Conservation (phyloP, 2,329 filamentous ascomycete species). For the Fusarium sp. region DNA sequence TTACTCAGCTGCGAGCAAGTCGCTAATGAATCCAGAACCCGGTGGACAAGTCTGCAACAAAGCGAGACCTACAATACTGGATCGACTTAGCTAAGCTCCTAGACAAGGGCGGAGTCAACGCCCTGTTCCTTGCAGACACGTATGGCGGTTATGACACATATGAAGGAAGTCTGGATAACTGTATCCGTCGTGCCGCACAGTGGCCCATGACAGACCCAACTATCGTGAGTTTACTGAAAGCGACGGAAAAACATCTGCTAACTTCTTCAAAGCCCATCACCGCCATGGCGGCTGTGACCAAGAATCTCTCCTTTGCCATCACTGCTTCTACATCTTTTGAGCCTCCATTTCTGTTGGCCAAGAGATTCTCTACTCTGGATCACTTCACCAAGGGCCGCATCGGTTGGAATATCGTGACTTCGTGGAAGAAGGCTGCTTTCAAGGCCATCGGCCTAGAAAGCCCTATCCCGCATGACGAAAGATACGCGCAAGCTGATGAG, state of each 20-base stretch:
- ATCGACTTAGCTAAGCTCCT: constrained; percentile 72
- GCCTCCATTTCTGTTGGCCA: constrained; percentile 71
- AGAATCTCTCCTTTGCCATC: constrained; percentile 72
- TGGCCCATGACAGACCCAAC: constrained; percentile 75
- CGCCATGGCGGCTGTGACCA: constrained; percentile 76
- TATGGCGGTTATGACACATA: constrained; percentile 75
- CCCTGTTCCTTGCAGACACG: constrained; percentile 74
- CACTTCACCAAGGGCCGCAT: constrained; percentile 72
- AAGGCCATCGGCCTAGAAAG: constrained; percentile 71
- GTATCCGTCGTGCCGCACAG: constrained; percentile 71
- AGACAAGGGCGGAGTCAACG: constrained; percentile 72
- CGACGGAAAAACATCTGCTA: neutral
- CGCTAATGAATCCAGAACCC: constrained; percentile 62
- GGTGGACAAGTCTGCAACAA: constrained; percentile 69
- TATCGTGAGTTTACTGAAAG: constrained; percentile 59
- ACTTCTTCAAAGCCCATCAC: constrained; percentile 63
- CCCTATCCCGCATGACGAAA: constrained; percentile 70
- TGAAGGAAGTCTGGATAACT: constrained; percentile 68
- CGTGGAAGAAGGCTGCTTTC: constrained; percentile 65
- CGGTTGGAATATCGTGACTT: constrained; percentile 76
- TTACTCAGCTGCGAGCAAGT: too few species aligned
- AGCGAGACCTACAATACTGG: constrained; percentile 72
- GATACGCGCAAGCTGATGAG: constrained; percentile 72
- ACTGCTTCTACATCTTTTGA: constrained; percentile 74
- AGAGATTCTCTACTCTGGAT: constrained; percentile 72